phyloP scores from a whole-genome alignment of 2,329 filamentous ascomycete genomes.

The Lachnellula suecica region DNA sequence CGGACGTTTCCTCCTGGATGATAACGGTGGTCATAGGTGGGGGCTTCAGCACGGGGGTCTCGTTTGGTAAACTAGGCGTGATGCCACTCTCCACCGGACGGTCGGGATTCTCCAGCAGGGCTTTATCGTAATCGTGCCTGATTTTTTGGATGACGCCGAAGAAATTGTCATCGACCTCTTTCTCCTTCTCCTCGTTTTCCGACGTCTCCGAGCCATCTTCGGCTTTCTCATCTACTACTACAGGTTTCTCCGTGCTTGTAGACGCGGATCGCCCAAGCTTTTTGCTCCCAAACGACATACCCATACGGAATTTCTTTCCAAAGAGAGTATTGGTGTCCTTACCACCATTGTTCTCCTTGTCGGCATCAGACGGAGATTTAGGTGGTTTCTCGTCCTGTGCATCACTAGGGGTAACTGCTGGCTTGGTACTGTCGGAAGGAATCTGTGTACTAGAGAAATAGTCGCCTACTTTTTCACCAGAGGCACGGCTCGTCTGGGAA shows the following conservation, averaged over 20 bases:
- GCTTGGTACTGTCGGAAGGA: slow-evolving; percentile 42
- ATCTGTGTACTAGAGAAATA: slow-evolving; percentile 71
- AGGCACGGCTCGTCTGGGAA: slow-evolving; percentile 58
- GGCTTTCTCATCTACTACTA: slow-evolving; percentile 72
- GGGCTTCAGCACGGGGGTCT: slow-evolving; percentile 75
- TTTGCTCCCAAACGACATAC: slow-evolving; percentile 76
- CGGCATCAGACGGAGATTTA: slow-evolving; percentile 52
- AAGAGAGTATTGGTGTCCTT: slow-evolving; percentile 67
- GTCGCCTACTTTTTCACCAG: slow-evolving; percentile 62
- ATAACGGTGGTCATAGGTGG: slow-evolving; percentile 67
- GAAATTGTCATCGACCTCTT: slow-evolving; percentile 74
- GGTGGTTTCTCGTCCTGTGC: slow-evolving; percentile 40
- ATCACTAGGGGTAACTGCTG: slow-evolving; percentile 47
- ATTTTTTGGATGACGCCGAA: slow-evolving; percentile 72
- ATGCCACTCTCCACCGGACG: slow-evolving; percentile 60
- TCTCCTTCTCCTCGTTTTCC: slow-evolving; percentile 58
- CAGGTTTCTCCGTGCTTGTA: slow-evolving; percentile 69
- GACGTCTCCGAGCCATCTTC: slow-evolving; percentile 58
- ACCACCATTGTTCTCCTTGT: slow-evolving; percentile 56
- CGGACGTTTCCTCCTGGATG: slow-evolving; percentile 67
- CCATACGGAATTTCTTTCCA: slow-evolving; percentile 75
- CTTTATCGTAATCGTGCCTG: slow-evolving; percentile 70
- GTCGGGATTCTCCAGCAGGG: slow-evolving; percentile 54
- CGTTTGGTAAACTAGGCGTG: slow-evolving; percentile 66
- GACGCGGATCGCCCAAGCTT: slow-evolving; percentile 73